A percentile compares a stretch with the other conserved stretches of the same genome.
Conservation (phyloP, 345 rosid genomes). For the Acer campestre region DNA sequence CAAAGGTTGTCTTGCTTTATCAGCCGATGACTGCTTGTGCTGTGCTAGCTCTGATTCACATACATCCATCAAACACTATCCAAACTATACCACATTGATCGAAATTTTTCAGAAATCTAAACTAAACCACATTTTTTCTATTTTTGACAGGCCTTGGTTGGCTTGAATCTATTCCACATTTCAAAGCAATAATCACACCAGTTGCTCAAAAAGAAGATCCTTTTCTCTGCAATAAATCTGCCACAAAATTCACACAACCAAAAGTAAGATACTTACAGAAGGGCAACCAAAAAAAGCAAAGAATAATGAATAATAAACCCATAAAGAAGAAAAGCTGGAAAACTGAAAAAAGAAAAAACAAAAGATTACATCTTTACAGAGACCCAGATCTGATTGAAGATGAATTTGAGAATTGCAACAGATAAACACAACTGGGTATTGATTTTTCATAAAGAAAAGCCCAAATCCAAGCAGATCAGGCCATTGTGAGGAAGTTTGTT, state of each 20-base stretch:
- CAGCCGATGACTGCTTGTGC: conserved; percentile 51
- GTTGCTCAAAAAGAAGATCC: conserved; percentile 44
- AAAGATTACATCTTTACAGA: conserved; percentile 56
- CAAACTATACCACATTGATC: conserved; percentile 60
- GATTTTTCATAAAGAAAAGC: conserved; percentile 31
- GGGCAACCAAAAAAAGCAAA: conserved; percentile 37
- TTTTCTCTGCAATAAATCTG: conserved; percentile 62
- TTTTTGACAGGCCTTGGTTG: conserved; percentile 26
- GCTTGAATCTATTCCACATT: conserved; percentile 39
- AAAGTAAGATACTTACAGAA: conserved; percentile 54
- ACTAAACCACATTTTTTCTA: conserved; percentile 24
- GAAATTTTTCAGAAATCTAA: conserved; percentile 26
- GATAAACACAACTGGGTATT: conserved; percentile 24
- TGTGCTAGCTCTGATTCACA: conserved; percentile 48
- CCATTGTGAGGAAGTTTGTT: conserved; percentile 25
- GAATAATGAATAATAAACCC: conserved; percentile 32
- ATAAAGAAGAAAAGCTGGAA: conserved; percentile 13
- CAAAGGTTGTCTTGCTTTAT: conserved; percentile 61
- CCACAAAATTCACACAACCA: conserved; percentile 40
- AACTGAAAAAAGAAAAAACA: conserved; percentile 19
- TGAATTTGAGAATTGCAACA: conserved; percentile 31
- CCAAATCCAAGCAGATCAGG: conserved; percentile 47
- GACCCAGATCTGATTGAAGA: conserved; percentile 45
- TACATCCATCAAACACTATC: conserved; percentile 76
- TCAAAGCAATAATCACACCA: conserved; percentile 32